Evolutionary conservation across 2,329 filamentous ascomycete species (phyloP), one percentile per base, ranked within the genome.

Genomic region (Hymenoscyphus repandus): DNA sequence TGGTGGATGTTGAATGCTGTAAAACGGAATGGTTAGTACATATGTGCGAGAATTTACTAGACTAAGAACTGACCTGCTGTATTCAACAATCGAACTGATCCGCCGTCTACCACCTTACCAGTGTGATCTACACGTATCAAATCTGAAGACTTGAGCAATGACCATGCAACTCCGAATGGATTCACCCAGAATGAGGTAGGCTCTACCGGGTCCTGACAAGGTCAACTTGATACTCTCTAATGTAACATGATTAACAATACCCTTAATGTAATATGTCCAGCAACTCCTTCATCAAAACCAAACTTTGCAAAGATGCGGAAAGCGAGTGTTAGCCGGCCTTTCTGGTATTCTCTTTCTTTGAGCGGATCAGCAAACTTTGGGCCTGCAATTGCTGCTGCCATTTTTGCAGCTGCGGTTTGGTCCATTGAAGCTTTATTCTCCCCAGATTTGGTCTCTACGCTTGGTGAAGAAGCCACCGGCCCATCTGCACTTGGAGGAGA

Each of bases 61-160:
- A 13, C 6, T 12, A 15, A 1, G 6, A 15, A 45, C 30, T 7
- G 59, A 65, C 61, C 62, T n/a, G 65, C 65, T 44, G 57, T 58
- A 32, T 67, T 67, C 1, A 67, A 45, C 4, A 64, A 50, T 18
- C 64, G 56, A 30, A 53, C 51, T 7, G 67, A 62, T 0, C 83
- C 83, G 3, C 83, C 83, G 11, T 80, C 83, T 31, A 88, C 76
- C 20, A 87, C 75, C 18, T 79, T 69, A 1, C 84, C 84, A 0
- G 74, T 64, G 45, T 79, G 72, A 58, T 84, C 74, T 1, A 88
- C 83, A 12, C 77, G 78, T 48, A 88, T 85, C n/a, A 88, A 72
- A 56, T 88, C 82, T 0, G 79, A 83, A 0, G 76, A 74, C 50
- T 79, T 83, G 39, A 87, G 78, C 1, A 64, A 50, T 9, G 63